Percentiles rank a stretch among this genome's conserved stretches.
phyloP scores from a whole-genome alignment of 192 early-diverging fungal species.

The Backusella mclennaniae region DNA sequence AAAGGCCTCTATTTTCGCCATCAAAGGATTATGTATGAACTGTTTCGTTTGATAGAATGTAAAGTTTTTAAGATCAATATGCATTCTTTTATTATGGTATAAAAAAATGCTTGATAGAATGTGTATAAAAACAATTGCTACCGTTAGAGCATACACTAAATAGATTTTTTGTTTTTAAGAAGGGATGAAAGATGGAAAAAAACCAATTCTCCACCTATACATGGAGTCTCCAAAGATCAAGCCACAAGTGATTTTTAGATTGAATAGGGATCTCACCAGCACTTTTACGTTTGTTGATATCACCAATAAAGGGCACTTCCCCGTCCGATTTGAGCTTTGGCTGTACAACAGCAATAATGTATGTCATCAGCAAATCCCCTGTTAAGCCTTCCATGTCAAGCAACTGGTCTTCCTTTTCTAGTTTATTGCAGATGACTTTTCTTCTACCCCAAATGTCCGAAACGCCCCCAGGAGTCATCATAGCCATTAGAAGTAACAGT shows the following conservation, averaged over 20 bases:
- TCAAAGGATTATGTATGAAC: no score
- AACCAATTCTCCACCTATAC: no score
- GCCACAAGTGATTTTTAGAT: background rate
- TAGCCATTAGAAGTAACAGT: background rate
- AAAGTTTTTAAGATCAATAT: no score
- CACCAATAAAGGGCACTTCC: background rate
- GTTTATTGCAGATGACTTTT: no score
- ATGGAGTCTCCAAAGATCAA: background rate
- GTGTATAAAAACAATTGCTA: no score
- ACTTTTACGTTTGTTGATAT: background rate
- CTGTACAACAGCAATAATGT: background rate
- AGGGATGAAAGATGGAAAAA: no score
- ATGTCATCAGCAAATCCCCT: background rate
- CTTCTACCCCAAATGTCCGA: background rate
- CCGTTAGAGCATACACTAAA: no score
- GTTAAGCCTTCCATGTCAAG: background rate
- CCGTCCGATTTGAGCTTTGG: background rate
- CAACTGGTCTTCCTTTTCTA: background rate
- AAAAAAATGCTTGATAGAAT: no score
- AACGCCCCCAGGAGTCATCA: background rate
- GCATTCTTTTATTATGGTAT: no score
- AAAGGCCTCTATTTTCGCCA: no score
- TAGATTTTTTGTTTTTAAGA: no score
- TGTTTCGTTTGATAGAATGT: no score
- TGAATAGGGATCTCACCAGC: background rate